phyloP scores from a whole-genome alignment of 495 filamentous ascomycete genomes.

The Neurospora cerealis region DNA sequence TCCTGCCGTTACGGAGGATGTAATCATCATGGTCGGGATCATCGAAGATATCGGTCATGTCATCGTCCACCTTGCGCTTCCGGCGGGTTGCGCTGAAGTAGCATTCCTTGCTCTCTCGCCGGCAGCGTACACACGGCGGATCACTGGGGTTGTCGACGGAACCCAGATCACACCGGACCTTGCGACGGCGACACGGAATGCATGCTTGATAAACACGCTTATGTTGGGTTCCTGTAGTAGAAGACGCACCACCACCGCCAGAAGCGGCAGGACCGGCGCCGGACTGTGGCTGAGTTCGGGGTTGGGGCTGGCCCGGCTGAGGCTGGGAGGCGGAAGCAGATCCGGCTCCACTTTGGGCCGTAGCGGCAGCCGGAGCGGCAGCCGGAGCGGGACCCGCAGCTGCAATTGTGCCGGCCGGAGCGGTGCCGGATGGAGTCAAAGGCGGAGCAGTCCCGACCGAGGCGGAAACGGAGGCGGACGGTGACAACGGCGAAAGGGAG shows the following conservation, averaged over 20 bases:
- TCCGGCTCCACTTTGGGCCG: neutral
- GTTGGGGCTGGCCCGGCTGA: neutral
- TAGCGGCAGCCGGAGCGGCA: neutral
- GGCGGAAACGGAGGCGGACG: slow-evolving; percentile 17
- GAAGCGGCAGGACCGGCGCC: neutral
- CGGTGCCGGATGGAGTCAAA: slow-evolving; percentile 8
- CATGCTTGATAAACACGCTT: slow-evolving; percentile 77
- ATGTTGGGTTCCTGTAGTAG: slow-evolving; percentile 36
- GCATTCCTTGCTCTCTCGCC: slow-evolving; percentile 88
- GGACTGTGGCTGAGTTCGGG: neutral
- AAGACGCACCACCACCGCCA: slow-evolving; percentile 4
- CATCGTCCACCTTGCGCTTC: slow-evolving; percentile 72
- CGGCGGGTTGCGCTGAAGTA: slow-evolving; percentile 93
- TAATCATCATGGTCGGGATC: slow-evolving; percentile 47
- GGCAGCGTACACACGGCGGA: slow-evolving; percentile 88
- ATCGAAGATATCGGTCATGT: slow-evolving; percentile 35
- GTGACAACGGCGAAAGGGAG: slow-evolving; percentile 10
- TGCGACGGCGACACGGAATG: slow-evolving; percentile 82
- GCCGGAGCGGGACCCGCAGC: slow-evolving; percentile 7
- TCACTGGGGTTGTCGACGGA: slow-evolving; percentile 91
- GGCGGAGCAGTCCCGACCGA: slow-evolving; percentile 12
- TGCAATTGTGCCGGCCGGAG: neutral
- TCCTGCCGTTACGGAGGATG: slow-evolving; percentile 44
- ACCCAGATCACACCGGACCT: slow-evolving; percentile 88
- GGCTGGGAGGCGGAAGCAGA: slow-evolving; percentile 3